Evolutionary conservation across 345 rosid species (phyloP).

Genomic region (Fremontodendron californicum): DNA sequence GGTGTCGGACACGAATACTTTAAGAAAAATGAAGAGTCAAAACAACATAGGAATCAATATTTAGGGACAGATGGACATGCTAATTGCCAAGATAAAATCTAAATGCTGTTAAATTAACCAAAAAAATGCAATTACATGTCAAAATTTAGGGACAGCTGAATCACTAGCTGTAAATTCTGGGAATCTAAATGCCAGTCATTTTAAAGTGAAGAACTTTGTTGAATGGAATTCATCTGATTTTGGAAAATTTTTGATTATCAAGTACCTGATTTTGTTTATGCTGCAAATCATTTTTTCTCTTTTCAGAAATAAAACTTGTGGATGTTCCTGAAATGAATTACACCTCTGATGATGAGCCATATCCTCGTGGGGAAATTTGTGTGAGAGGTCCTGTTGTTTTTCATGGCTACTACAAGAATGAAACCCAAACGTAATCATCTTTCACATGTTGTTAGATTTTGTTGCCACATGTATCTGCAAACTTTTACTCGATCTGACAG

Average conservation of each 20-base stretch:
- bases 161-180: neutral
- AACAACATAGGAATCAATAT: neutral
- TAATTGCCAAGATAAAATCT: neutral
- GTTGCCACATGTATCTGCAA: neutral
- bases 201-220: neutral
- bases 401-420: slow-evolving; percentile 81
- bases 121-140: neutral
- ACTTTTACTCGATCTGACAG: slow-evolving; percentile 13
- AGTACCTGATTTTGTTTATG: neutral
- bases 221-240: neutral
- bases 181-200: too few relatives aligned
- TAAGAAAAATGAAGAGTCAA: too few relatives aligned
- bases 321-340: slow-evolving; percentile 97
- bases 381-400: slow-evolving; percentile 83
- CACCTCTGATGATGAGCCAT: slow-evolving; percentile 76
- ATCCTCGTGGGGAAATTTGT: slow-evolving; percentile 92
- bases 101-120: neutral
- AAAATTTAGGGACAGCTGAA: neutral
- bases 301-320: slow-evolving; percentile 78
- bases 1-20: too few relatives aligned
- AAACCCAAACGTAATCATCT: slow-evolving; percentile 60
- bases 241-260: neutral
- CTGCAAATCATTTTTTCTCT: neutral
- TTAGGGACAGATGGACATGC: neutral
- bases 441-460: slow-evolving; percentile 9